Evolutionary conservation across 805 yeast genomes (phyloP).

Genomic region (Candida glaebosa): DNA sequence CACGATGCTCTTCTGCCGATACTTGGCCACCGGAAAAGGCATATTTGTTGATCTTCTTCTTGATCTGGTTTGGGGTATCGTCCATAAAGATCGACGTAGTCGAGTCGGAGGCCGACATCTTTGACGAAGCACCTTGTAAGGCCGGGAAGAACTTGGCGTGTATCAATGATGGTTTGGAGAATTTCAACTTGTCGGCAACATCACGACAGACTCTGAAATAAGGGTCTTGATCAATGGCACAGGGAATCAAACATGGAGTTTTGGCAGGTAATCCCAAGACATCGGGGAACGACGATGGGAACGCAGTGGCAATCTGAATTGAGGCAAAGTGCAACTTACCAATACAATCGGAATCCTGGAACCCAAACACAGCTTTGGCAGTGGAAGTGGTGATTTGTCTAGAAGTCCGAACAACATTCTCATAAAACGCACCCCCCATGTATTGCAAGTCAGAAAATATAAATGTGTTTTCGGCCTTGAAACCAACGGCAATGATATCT

Average conservation of each 20-base stretch:
- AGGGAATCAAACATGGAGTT: constrained; percentile 95
- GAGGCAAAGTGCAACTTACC: constrained; percentile 95
- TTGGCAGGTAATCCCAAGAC: constrained; percentile 81
- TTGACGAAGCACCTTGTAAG: constrained; percentile 90
- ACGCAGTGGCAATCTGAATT: constrained; percentile 92
- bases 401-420: constrained; percentile 87
- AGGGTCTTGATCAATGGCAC: constrained; percentile 99
- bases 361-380: constrained; percentile 95
- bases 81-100: constrained; percentile 92
- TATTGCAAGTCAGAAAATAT: constrained; percentile 89
- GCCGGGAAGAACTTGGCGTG: constrained; percentile 98
- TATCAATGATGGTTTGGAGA: constrained; percentile 83
- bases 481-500: constrained; percentile 92
- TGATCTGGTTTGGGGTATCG: constrained; percentile 87
- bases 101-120: constrained; percentile 94
- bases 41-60: constrained; percentile 91
- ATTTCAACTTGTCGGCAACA: constrained; percentile 91
- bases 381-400: constrained; percentile 97
- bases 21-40: constrained; percentile 95
- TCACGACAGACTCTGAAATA: constrained; percentile 97
- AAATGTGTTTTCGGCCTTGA: constrained; percentile 91
- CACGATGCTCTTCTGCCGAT: constrained; percentile 85
- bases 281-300: constrained; percentile 94
- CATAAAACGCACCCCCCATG: constrained; percentile 93
- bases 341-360: constrained; percentile 89